A percentile compares a stretch with the other conserved stretches of the same genome.
Evolutionary conservation across 2,329 filamentous ascomycete genomes (phyloP).

Genomic region (Beauveria medogensis): DNA sequence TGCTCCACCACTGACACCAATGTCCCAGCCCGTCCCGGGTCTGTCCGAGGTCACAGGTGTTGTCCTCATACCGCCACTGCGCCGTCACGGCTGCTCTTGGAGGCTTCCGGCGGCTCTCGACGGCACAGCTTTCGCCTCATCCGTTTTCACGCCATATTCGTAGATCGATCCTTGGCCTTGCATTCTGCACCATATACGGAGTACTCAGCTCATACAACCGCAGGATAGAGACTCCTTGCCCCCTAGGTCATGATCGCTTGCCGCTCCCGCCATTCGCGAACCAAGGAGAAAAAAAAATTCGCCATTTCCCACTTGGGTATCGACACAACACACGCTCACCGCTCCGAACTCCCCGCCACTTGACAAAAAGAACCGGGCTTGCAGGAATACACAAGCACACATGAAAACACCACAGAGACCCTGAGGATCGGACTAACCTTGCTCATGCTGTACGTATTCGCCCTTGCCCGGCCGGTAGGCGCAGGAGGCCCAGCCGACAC

Average conservation of each 20-base stretch:
- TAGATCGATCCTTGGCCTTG: too few species aligned
- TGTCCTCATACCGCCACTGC: not conserved
- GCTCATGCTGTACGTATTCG: conserved; percentile 35
- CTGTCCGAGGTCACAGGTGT: conserved; percentile 5
- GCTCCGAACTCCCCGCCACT: not conserved
- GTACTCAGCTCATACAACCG: not conserved
- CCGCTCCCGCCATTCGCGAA: not conserved
- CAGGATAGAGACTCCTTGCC: not conserved
- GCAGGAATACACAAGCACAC: not conserved
- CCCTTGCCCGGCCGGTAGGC: conserved; percentile 22
- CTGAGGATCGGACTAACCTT: conserved; percentile 22
- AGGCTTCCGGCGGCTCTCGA: not conserved
- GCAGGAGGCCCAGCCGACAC: conserved; percentile 28
- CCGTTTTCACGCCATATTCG: not conserved
- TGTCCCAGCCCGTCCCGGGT: conserved; percentile 6
- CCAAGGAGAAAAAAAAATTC: not conserved
- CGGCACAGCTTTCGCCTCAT: not conserved
- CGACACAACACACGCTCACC: not conserved
- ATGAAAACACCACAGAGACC: conserved; percentile 2
- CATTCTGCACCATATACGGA: too few species aligned
- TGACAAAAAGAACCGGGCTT: not conserved
- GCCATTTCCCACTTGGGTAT: conserved; percentile 6
- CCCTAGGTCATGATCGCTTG: not conserved
- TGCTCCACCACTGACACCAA: not conserved
- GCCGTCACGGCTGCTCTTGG: not conserved